A percentile compares a stretch with the other conserved stretches of the same genome.
Evolutionary conservation across 305 asterid genomes (phyloP).

Genomic region (Rubia tinctorum): DNA sequence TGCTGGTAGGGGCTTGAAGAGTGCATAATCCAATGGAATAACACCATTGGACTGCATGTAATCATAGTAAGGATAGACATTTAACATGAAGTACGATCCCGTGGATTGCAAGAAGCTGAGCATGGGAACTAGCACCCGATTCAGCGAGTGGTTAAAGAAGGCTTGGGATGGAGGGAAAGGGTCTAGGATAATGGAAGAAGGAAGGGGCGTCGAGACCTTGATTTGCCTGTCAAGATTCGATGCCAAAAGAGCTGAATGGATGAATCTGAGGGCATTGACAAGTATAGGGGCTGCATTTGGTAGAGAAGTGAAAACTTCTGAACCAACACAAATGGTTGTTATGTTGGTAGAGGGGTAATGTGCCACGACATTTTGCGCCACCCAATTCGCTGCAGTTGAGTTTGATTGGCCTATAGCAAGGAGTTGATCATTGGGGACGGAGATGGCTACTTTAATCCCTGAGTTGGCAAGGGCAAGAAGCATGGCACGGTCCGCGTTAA

Average conservation of each 20-base stretch:
- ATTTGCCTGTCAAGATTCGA: conserved; percentile 68
- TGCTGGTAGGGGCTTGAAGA: conserved; percentile 64
- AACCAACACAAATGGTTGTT: conserved; percentile 74
- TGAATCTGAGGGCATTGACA: conserved; percentile 54
- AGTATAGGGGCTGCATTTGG: conserved; percentile 67
- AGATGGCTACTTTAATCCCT: conserved; percentile 59
- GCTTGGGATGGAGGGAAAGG: conserved; percentile 92
- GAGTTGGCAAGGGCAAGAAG: conserved; percentile 83
- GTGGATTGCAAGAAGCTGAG: conserved; percentile 66
- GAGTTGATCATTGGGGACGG: conserved; percentile 75
- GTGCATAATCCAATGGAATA: conserved; percentile 82
- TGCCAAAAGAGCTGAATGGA: conserved; percentile 82
- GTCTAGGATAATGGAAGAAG: conserved; percentile 70
- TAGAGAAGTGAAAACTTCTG: conserved; percentile 63
- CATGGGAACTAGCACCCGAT: conserved; percentile 52
- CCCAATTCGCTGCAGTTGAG: conserved; percentile 90
- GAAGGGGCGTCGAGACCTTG: conserved; percentile 75
- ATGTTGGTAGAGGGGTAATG: conserved; percentile 80
- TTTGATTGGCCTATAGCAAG: conserved; percentile 76
- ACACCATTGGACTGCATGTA: conserved; percentile 68
- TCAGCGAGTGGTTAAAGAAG: conserved; percentile 73
- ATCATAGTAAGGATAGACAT: conserved; percentile 71
- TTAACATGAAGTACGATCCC: conserved; percentile 68
- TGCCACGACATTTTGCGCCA: conserved; percentile 63
- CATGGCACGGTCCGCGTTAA: conserved; percentile 76